Evolutionary conservation across 306 rosid genomes (phyloP).

Genomic region (Cicer arietinum): DNA sequence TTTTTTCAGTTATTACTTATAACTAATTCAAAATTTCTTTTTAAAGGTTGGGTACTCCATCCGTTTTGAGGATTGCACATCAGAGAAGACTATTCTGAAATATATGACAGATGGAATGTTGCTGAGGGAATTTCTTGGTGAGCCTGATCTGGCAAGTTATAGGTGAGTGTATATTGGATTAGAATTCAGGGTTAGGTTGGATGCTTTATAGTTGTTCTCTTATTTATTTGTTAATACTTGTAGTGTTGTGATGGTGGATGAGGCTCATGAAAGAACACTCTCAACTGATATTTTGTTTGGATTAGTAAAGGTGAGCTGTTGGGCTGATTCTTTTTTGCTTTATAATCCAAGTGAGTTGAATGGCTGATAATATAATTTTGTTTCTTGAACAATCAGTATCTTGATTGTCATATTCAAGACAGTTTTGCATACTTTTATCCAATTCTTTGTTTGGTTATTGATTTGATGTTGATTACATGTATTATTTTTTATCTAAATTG

Average conservation of each 20-base stretch:
- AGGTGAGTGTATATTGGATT: constrained; percentile 61
- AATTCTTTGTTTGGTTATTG: constrained; percentile 16
- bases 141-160: constrained; percentile 90
- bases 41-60: constrained; percentile 96
- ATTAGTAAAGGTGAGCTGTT: constrained; percentile 76
- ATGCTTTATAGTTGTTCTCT: constrained; percentile 36
- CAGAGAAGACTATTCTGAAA: constrained; percentile 90
- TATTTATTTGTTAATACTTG: constrained; percentile 40
- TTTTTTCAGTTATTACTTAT: constrained; percentile 28
- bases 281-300: constrained; percentile 97
- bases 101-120: constrained; percentile 99
- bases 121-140: constrained; percentile 91
- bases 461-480: constrained; percentile 35
- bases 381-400: constrained; percentile 38
- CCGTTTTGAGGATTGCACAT: constrained; percentile 97
- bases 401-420: constrained; percentile 21
- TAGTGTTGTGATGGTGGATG: constrained; percentile 99
- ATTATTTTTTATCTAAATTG: constrained; percentile 19
- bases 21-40: constrained; percentile 27
- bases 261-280: constrained; percentile 99
- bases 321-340: neutral
- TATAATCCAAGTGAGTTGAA: constrained; percentile 22
- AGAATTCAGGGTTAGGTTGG: constrained; percentile 40
- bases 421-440: constrained; percentile 12
- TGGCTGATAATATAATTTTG: constrained; percentile 15